Percentiles rank a stretch among this genome's conserved stretches.
Conservation (phyloP, 73 alveolate genomes). For the Diophrys sp. region DNA sequence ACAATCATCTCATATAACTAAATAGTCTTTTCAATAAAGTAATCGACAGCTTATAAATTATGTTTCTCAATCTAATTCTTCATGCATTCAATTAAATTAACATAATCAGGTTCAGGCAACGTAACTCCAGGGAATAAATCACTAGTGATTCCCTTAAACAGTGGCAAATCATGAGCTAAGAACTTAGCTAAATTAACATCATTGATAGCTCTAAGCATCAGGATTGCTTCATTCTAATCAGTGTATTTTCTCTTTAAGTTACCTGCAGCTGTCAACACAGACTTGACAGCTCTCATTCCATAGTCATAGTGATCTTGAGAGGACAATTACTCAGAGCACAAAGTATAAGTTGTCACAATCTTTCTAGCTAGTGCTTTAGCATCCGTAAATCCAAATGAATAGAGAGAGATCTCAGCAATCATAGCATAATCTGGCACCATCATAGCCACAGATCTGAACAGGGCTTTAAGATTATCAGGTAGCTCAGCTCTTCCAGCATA, state of each 20-base stretch:
- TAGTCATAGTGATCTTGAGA: slow-evolving; percentile 97
- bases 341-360: slow-evolving; percentile 91
- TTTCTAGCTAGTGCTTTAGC: slow-evolving; percentile 93
- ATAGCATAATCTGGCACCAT: slow-evolving; percentile 98
- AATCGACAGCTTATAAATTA: slow-evolving; percentile 55
- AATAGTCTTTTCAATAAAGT: slow-evolving; percentile 83
- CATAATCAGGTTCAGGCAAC: slow-evolving; percentile 73
- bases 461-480: too few species aligned
- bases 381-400: slow-evolving; percentile 94
- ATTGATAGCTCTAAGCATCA: slow-evolving; percentile 91
- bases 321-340: slow-evolving; percentile 96
- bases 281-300: slow-evolving; percentile 98
- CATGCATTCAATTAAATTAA: slow-evolving; percentile 13
- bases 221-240: slow-evolving; percentile 79
- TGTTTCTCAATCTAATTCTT: not conserved
- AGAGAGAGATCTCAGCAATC: slow-evolving; percentile 97
- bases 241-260: slow-evolving; percentile 81
- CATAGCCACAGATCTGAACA: slow-evolving; percentile 98
- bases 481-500: slow-evolving; percentile 98
- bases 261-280: slow-evolving; percentile 97
- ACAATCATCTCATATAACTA: slow-evolving; percentile 91
- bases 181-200: slow-evolving; percentile 97
- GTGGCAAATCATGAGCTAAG: slow-evolving; percentile 91
- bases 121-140: slow-evolving; percentile 95
- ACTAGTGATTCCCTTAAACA: slow-evolving; percentile 88